Evolutionary conservation across 2,329 filamentous ascomycete species (phyloP).

Genomic region (Cryphonectria naterciae): DNA sequence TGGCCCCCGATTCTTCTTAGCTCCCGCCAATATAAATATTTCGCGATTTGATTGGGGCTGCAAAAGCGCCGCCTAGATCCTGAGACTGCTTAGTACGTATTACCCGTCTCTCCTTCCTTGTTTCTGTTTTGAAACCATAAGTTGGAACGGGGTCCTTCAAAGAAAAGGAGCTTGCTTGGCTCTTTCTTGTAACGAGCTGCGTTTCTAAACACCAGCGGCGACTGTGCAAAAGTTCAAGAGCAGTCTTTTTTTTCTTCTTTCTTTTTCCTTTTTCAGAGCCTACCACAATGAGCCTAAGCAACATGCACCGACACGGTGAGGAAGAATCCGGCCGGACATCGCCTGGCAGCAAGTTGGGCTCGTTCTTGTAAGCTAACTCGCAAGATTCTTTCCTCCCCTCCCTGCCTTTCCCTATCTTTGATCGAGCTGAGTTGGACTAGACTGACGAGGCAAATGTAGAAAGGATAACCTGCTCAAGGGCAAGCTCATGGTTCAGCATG

Average conservation of each 20-base stretch:
- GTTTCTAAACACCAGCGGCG: neutral
- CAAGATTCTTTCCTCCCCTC: neutral
- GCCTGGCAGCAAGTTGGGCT: conserved; percentile 19
- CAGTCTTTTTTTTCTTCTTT: neutral
- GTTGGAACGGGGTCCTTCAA: neutral
- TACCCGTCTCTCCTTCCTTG: neutral
- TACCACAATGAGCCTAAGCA: neutral
- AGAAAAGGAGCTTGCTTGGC: neutral
- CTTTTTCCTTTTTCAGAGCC: neutral
- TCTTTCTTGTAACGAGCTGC: neutral
- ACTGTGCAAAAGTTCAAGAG: neutral
- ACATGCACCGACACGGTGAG: conserved; percentile 1
- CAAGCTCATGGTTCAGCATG: conserved; percentile 46
- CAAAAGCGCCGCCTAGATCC: neutral
- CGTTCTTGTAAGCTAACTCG: conserved; percentile 20
- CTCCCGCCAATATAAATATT: neutral
- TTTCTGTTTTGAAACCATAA: neutral
- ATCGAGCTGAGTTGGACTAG: neutral
- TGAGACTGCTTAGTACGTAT: neutral
- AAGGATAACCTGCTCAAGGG: conserved; percentile 44
- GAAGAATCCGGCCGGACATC: conserved; percentile 21
- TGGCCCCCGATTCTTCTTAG: conserved; percentile 6
- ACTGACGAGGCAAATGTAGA: conserved; percentile 9
- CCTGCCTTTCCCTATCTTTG: neutral
- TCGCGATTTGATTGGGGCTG: neutral